A percentile compares a stretch with the other conserved stretches of the same genome.
These are phyloP conservation scores for Phytophthora citrophthora DNA, from an alignment of 352 stramenopile species.

Conservation along the genomic window DNA sequence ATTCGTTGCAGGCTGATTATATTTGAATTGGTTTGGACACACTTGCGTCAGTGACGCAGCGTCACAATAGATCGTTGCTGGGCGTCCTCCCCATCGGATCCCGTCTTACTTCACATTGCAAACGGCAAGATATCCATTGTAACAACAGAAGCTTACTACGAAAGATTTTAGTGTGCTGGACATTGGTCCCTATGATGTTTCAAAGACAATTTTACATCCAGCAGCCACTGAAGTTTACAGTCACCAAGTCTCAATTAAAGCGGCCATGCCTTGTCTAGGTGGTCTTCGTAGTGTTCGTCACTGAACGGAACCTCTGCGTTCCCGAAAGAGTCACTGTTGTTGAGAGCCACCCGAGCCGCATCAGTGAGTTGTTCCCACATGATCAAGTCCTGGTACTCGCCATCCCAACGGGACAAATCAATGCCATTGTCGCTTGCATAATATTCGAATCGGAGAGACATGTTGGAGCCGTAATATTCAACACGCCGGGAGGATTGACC, in stretches of 20 bases:
- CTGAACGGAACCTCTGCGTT: neutral
- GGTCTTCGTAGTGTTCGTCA: neutral
- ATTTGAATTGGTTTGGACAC: too few relatives aligned
- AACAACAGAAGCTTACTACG: too few relatives aligned
- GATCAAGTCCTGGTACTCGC: neutral
- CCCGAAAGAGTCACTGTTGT: neutral
- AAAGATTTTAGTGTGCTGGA: too few relatives aligned
- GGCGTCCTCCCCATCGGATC: too few relatives aligned
- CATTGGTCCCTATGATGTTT: too few relatives aligned
- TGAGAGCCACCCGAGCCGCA: neutral
- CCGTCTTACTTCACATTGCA: too few relatives aligned
- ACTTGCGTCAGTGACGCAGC: too few relatives aligned
- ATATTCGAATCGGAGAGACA: neutral
- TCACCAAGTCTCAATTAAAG: neutral
- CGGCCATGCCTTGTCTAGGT: neutral
- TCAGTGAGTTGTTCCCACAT: constrained; percentile 7
- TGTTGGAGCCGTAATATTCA: neutral
- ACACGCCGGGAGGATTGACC: neutral
- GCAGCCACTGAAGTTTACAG: too few relatives aligned
- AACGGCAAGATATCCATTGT: too few relatives aligned
- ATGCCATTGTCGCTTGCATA: neutral
- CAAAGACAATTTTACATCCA: too few relatives aligned
- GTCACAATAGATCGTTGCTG: too few relatives aligned
- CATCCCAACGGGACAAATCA: neutral
- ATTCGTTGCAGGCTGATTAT: too few relatives aligned